These are phyloP conservation scores for Heracleum sosnowskyi DNA, from an alignment of 129 eudicot species.

Conservation along the genomic window DNA sequence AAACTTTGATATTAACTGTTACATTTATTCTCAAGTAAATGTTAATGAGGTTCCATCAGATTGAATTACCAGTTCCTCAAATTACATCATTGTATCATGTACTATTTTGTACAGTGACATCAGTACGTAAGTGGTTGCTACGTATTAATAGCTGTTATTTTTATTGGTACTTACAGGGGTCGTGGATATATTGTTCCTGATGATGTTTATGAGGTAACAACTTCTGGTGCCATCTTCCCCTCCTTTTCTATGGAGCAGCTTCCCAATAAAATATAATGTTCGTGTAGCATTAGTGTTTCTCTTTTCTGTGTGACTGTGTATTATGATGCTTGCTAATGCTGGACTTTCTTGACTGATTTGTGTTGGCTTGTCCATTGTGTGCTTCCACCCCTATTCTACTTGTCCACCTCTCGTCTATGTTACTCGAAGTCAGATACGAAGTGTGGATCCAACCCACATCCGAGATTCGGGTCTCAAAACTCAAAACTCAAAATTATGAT, in stretches of 20 bases:
- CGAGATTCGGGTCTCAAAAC: neutral
- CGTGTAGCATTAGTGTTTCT: neutral
- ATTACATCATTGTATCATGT: neutral
- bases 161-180: slow-evolving; percentile 41
- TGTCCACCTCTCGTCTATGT: neutral
- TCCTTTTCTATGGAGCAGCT: neutral
- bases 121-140: neutral
- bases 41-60: too few relatives aligned
- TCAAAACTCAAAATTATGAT: too few relatives aligned
- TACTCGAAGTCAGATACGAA: neutral
- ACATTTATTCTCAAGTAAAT: too few relatives aligned
- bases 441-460: neutral
- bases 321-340: neutral
- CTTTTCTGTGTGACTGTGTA: neutral
- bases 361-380: neutral
- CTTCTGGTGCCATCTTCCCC: neutral
- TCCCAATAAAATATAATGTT: neutral
- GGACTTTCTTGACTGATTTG: neutral
- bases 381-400: neutral
- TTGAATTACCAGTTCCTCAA: too few relatives aligned
- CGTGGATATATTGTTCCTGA: slow-evolving; percentile 82
- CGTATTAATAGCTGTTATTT: neutral
- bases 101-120: neutral
- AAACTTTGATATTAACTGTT: too few relatives aligned
- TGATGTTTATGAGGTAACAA: slow-evolving; percentile 72